Conservation (phyloP, 2,329 filamentous ascomycete species). For the Orbilia oligospora region DNA sequence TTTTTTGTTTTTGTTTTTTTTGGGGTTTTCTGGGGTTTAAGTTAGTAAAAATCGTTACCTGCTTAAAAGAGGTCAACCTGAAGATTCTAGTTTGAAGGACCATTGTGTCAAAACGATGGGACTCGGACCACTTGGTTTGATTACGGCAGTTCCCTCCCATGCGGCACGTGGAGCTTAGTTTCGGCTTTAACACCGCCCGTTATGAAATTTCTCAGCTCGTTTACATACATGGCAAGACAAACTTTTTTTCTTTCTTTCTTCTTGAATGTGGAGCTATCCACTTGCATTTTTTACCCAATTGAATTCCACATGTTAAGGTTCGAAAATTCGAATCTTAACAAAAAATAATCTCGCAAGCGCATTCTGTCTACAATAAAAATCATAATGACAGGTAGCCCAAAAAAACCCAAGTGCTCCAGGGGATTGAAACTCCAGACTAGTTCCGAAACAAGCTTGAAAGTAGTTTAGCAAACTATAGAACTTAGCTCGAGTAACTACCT, state of each 20-base stretch:
- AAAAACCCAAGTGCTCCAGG: not conserved
- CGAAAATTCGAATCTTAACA: not conserved
- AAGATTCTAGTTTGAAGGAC: conserved; percentile 44
- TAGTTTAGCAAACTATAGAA: not conserved
- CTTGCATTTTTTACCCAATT: not conserved
- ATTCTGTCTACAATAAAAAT: not conserved
- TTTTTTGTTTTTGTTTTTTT: not conserved
- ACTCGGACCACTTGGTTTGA: conserved; percentile 39
- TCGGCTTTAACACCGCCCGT: conserved; percentile 22
- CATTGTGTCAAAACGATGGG: conserved; percentile 46
- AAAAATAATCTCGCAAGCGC: not conserved
- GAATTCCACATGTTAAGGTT: conserved; percentile 5
- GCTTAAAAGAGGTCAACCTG: conserved; percentile 26
- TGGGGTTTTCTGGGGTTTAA: not conserved
- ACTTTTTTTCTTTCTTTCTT: conserved; percentile 3
- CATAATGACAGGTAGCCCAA: not conserved
- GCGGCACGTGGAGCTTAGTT: conserved; percentile 51
- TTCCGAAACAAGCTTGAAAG: not conserved
- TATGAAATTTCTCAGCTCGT: conserved; percentile 43
- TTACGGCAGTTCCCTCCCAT: conserved; percentile 27
- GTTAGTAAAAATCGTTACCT: conserved; percentile 23
- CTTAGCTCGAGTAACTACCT: not conserved
- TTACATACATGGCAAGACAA: conserved; percentile 26
- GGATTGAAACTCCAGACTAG: not conserved
- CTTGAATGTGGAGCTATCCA: conserved; percentile 10